Conservation (phyloP, 495 filamentous ascomycete genomes). For the Physcia stellaris region DNA sequence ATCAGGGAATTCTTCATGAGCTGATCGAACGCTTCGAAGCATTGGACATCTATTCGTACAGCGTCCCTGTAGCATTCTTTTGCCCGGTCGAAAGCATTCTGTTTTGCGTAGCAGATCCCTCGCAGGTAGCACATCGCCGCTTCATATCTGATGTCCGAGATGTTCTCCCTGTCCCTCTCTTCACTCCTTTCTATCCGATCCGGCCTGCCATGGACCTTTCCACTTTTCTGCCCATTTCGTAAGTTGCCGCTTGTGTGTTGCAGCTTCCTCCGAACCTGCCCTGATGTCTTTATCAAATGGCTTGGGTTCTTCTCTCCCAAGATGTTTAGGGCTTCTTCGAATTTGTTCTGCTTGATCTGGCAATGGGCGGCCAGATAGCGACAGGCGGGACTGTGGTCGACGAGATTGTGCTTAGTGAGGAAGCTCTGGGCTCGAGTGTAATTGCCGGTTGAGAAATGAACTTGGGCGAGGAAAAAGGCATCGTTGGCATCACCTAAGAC, state of each 20-base stretch:
- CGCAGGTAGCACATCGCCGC: slow-evolving; percentile 95
- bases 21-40: slow-evolving; percentile 95
- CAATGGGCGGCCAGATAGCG: slow-evolving; percentile 87
- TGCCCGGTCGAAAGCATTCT: slow-evolving; percentile 93
- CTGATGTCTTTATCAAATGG: slow-evolving; percentile 58
- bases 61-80: slow-evolving; percentile 98
- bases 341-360: slow-evolving; percentile 78
- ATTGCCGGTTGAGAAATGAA: slow-evolving; percentile 88
- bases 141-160: slow-evolving; percentile 68
- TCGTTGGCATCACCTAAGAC: slow-evolving; percentile 87
- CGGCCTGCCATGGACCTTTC: slow-evolving; percentile 25
- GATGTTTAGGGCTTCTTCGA: slow-evolving; percentile 74
- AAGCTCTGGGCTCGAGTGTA: slow-evolving; percentile 80
- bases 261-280: slow-evolving; percentile 48
- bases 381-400: slow-evolving; percentile 69
- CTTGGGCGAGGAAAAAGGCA: slow-evolving; percentile 86
- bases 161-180: slow-evolving; percentile 51
- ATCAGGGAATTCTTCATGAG: slow-evolving; percentile 95
- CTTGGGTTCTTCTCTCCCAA: slow-evolving; percentile 86
- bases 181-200: slow-evolving; percentile 47
- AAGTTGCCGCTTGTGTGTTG: slow-evolving; percentile 37
- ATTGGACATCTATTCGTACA: slow-evolving; percentile 92
- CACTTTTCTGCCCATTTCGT: slow-evolving; percentile 23
- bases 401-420: slow-evolving; percentile 70
- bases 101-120: slow-evolving; percentile 88